These are phyloP conservation scores for Aureobasidium sp. DNA, from an alignment of 2,329 filamentous ascomycete species.

Conservation along the genomic window DNA sequence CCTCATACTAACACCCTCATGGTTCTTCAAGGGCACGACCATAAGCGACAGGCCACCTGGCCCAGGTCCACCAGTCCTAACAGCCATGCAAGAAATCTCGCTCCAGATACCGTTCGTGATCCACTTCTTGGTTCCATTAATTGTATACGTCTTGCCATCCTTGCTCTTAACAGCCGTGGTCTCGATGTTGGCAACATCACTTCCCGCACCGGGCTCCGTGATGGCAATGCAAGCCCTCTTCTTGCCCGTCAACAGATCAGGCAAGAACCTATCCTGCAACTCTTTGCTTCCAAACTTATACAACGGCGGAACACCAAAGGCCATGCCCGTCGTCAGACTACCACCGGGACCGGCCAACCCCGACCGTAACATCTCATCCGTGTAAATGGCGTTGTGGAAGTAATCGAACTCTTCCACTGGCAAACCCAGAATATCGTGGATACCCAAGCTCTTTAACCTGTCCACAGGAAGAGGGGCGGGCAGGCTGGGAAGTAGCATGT, in stretches of 20 bases:
- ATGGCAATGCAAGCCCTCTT: slow-evolving; percentile 68
- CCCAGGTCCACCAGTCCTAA: slow-evolving; percentile 60
- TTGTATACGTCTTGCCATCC: slow-evolving; percentile 58
- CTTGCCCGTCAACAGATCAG: slow-evolving; percentile 56
- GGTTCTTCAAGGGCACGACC: slow-evolving; percentile 59
- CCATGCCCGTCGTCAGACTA: slow-evolving; percentile 61
- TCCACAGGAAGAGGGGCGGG: slow-evolving; percentile 59
- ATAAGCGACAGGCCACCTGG: slow-evolving; percentile 56
- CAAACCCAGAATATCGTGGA: slow-evolving; percentile 56
- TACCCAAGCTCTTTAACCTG: slow-evolving; percentile 57
- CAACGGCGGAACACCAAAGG: slow-evolving; percentile 63
- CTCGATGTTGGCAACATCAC: slow-evolving; percentile 63
- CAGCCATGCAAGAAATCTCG: slow-evolving; percentile 61
- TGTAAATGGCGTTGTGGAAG: slow-evolving; percentile 60
- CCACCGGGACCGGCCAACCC: slow-evolving; percentile 56
- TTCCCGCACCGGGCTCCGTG: slow-evolving; percentile 66
- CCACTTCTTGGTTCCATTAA: slow-evolving; percentile 76
- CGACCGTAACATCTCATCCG: slow-evolving; percentile 59
- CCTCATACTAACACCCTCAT: slow-evolving; percentile 59
- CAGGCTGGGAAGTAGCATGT: slow-evolving; percentile 63
- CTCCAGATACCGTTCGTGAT: slow-evolving; percentile 67
- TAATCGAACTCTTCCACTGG: slow-evolving; percentile 67
- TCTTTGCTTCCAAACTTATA: slow-evolving; percentile 56
- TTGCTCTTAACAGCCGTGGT: slow-evolving; percentile 55
- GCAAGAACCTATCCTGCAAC: slow-evolving; percentile 58